These are phyloP conservation scores for Gentiana dahurica DNA, from an alignment of 257 asterid species.

Conservation along the genomic window DNA sequence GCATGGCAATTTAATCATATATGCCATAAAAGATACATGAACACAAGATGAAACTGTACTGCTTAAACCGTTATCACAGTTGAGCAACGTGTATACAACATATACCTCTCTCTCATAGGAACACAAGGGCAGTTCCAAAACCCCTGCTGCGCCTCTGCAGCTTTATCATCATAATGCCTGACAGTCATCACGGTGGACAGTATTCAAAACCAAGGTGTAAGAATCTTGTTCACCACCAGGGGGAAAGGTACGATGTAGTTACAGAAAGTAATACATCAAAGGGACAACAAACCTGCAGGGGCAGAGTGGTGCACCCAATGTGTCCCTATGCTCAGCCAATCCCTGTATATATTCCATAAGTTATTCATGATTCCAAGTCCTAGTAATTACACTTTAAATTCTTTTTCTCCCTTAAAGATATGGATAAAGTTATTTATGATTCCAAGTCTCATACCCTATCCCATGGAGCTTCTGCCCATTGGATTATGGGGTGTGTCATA, in stretches of 20 bases:
- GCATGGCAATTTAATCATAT: too few species aligned
- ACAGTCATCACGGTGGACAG: neutral
- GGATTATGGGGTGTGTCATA: too few species aligned
- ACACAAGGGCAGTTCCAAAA: constrained; percentile 94
- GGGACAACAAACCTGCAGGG: constrained; percentile 63
- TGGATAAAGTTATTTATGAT: too few species aligned
- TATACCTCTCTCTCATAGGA: constrained; percentile 66
- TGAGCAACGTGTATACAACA: neutral
- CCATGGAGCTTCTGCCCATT: too few species aligned
- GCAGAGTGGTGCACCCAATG: constrained; percentile 94
- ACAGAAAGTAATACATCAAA: neutral
- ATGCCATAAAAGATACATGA: too few species aligned
- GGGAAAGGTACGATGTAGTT: neutral
- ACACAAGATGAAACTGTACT: too few species aligned
- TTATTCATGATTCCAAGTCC: neutral
- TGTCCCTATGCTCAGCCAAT: constrained; percentile 94
- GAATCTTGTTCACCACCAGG: constrained; percentile 1
- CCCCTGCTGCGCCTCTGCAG: constrained; percentile 91
- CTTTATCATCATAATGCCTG: constrained; percentile 86
- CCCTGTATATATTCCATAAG: constrained; percentile 44
- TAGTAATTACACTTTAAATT: neutral
- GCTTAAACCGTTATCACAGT: too few species aligned
- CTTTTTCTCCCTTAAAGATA: too few species aligned
- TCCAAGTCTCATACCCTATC: too few species aligned
- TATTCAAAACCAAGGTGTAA: too few species aligned